Conservation (phyloP, 1,284 basidiomycete genomes). For the Leccinum griseonigrum region DNA sequence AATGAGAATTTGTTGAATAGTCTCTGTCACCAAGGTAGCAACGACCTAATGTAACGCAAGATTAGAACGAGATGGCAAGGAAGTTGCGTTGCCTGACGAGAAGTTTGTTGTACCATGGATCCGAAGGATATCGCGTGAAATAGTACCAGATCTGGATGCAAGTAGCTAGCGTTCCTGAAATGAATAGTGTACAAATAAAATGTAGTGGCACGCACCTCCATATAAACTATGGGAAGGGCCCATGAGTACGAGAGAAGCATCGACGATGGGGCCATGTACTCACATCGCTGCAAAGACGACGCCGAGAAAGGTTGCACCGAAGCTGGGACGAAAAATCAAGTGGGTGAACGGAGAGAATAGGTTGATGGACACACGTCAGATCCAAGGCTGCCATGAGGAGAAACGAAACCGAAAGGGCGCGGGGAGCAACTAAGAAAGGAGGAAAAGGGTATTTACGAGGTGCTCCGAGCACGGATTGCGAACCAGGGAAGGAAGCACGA, state of each 20-base stretch:
- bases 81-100: conserved; percentile 34
- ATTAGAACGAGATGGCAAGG: neutral
- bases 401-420: neutral
- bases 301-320: conserved; percentile 50
- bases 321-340: conserved; percentile 27
- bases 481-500: neutral
- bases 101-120: conserved; percentile 43
- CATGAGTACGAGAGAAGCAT: neutral
- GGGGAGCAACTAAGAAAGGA: neutral
- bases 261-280: conserved; percentile 14
- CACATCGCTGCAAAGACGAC: conserved; percentile 46
- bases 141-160: conserved; percentile 58
- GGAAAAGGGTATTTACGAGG: conserved; percentile 2
- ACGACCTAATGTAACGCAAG: conserved; percentile 37
- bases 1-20: conserved; percentile 53
- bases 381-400: conserved; percentile 19
- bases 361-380: conserved; percentile 15
- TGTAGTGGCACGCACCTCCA: conserved; percentile 40
- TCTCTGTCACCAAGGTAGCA: conserved; percentile 48
- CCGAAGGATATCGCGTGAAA: conserved; percentile 46
- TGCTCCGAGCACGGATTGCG: neutral
- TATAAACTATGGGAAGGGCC: conserved; percentile 38
- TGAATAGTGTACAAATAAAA: neutral
- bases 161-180: conserved; percentile 40
- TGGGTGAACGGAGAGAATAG: neutral